Evolutionary conservation across 345 rosid genomes (phyloP).

Genomic region (Camelina neglecta): DNA sequence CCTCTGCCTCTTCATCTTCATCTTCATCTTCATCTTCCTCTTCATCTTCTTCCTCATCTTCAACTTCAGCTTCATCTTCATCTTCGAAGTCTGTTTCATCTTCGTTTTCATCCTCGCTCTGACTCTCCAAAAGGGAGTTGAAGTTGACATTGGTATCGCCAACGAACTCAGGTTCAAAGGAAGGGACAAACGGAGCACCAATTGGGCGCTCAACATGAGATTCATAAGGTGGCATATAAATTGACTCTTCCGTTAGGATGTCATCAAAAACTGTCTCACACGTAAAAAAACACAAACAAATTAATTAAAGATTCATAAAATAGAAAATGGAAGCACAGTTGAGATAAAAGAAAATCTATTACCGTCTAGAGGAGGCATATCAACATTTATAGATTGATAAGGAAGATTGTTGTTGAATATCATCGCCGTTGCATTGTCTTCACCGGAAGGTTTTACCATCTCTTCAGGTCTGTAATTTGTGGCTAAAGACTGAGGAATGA

Average conservation of each 20-base stretch:
- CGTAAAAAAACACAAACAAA: background rate
- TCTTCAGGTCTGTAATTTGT: background rate
- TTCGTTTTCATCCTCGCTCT: background rate
- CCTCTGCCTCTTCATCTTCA: background rate
- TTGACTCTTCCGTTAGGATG: slow-evolving; percentile 17
- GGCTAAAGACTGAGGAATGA: background rate
- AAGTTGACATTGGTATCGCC: background rate
- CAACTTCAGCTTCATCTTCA: background rate
- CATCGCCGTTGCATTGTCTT: slow-evolving; percentile 20
- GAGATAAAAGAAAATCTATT: background rate
- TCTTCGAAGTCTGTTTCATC: background rate
- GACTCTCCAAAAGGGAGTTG: background rate
- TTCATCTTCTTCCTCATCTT: background rate
- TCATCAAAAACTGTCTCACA: background rate
- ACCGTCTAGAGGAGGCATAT: slow-evolving; percentile 26
- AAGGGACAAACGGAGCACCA: slow-evolving; percentile 13
- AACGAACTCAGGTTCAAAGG: background rate
- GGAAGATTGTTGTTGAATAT: background rate
- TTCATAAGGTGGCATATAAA: slow-evolving; percentile 26
- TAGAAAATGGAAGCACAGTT: background rate
- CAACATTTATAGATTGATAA: background rate
- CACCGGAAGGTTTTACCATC: slow-evolving; percentile 18
- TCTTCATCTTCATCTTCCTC: background rate
- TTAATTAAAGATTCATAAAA: background rate
- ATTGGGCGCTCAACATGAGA: slow-evolving; percentile 24